A percentile compares a stretch with the other conserved stretches of the same genome.
Conservation (phyloP, 352 stramenopile genomes). For the Pythium sp. region DNA sequence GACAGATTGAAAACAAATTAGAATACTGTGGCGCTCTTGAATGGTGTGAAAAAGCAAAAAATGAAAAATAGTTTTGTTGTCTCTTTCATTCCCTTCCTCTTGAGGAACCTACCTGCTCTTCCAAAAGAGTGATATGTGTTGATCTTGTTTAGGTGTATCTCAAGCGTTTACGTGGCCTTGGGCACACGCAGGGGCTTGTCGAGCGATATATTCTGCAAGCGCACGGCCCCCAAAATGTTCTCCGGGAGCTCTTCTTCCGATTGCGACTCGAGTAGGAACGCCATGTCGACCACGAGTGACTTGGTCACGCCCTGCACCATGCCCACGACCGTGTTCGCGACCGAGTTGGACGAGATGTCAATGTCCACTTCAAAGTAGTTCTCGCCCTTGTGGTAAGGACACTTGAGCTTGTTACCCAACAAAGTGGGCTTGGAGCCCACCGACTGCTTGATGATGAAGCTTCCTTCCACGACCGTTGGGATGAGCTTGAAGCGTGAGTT, state of each 20-base stretch:
- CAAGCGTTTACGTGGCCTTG: background rate
- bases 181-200: conserved; percentile 70
- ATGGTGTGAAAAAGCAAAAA: too few species aligned
- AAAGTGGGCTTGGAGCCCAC: conserved; percentile 95
- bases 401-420: conserved; percentile 96
- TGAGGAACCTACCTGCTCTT: background rate
- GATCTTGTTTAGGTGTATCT: background rate
- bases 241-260: conserved; percentile 86
- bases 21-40: too few species aligned
- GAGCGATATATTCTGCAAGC: conserved; percentile 80
- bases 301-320: conserved; percentile 90
- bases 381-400: conserved; percentile 77
- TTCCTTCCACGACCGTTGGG: conserved; percentile 94
- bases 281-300: conserved; percentile 87
- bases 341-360: conserved; percentile 92
- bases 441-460: conserved; percentile 95
- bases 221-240: conserved; percentile 74
- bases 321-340: conserved; percentile 87
- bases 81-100: background rate
- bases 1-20: too few species aligned
- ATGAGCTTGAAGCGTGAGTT: conserved; percentile 99
- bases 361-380: conserved; percentile 97
- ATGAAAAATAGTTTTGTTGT: background rate
- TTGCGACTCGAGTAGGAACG: conserved; percentile 85
- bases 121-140: background rate